These are phyloP conservation scores for Phoma sp. DNA, from an alignment of 2,329 filamentous ascomycete species.

Conservation along the genomic window DNA sequence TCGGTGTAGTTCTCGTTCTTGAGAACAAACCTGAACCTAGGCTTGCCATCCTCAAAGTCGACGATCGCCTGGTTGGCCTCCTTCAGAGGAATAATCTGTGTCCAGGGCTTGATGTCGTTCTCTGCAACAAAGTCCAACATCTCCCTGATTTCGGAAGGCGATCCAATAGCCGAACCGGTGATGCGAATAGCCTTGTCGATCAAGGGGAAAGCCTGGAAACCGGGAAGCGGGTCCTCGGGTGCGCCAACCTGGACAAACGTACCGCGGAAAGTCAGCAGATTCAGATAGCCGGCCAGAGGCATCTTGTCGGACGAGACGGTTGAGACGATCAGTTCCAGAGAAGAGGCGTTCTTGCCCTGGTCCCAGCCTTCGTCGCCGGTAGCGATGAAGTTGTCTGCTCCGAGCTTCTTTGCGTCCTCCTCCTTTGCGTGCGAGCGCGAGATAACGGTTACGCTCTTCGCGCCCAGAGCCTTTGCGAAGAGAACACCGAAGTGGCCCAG, in stretches of 20 bases:
- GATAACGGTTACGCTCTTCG: slow-evolving; percentile 69
- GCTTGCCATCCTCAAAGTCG: slow-evolving; percentile 64
- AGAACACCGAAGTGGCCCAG: slow-evolving; percentile 76
- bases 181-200: slow-evolving; percentile 44
- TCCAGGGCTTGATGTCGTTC: slow-evolving; percentile 65
- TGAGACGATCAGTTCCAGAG: slow-evolving; percentile 64
- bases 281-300: slow-evolving; percentile 64
- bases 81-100: slow-evolving; percentile 66
- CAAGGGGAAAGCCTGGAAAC: slow-evolving; percentile 60
- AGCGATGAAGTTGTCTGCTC: slow-evolving; percentile 67
- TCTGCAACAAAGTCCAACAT: slow-evolving; percentile 64
- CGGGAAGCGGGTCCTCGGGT: slow-evolving; percentile 61
- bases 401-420: slow-evolving; percentile 64
- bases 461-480: slow-evolving; percentile 73
- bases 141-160: slow-evolving; percentile 32
- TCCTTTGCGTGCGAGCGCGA: slow-evolving; percentile 67
- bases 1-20: slow-evolving; percentile 29
- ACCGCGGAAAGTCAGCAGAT: slow-evolving; percentile 64
- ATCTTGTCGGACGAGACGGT: slow-evolving; percentile 61
- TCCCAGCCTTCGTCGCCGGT: slow-evolving; percentile 65
- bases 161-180: slow-evolving; percentile 33
- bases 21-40: slow-evolving; percentile 51
- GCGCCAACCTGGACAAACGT: slow-evolving; percentile 70
- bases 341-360: slow-evolving; percentile 60
- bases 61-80: slow-evolving; percentile 61